Base-by-base conservation (phyloP, 305 asterid species). In the Petunia hybrid region DNA sequence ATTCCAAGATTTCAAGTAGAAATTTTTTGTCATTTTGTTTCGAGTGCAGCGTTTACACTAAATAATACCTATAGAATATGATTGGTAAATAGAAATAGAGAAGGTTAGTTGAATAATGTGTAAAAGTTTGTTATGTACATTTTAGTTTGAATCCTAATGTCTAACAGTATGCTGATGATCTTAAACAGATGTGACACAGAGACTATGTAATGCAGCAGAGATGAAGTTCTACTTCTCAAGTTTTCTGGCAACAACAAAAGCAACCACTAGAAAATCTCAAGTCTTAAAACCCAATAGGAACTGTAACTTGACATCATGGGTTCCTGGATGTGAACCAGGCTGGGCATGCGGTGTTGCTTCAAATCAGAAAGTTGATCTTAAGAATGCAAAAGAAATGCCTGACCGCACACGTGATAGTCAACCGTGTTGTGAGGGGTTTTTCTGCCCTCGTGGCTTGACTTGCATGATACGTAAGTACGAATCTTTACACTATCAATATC, bases 321-420 rank as follows among this genome's bases (percentile, higher is more conserved):
- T 86, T 81, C 78, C 93, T 13, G 98, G 99, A 71, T 96, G 99
- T 89, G 99, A 96, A 91, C 98, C 99, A 40, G 99, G 99, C 67
- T 96, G 99, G 99, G 90, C 97, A 61, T 83, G 96, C 87, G 83
- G 91, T 61, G 89, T 91, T 77, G 87, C 90, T 82, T 48, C 82
- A 76, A 80, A 82, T 80, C 67, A 76, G 83, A 96, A 91, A 83
- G 92, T 89, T 53, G 97, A 96, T 89, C 89, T 94, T 80, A 94
- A 89, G 83, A 90, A 94, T 77, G 68, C 92, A 42, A 85, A 83
- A 63, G 88, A 84, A 48, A 82, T 94, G 70, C 99, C 99, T 4
- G 88, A 87, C 63, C 89, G 99, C 77, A 85, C 87, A 53, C 78
- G 7, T 53, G 92, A 89, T 65, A 83, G 95, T 65, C 89, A 90